Percentiles rank a stretch among this genome's conserved stretches.
Evolutionary conservation across 2,329 filamentous ascomycete species (phyloP).

Genomic region (Bipolaris sorokiniana): DNA sequence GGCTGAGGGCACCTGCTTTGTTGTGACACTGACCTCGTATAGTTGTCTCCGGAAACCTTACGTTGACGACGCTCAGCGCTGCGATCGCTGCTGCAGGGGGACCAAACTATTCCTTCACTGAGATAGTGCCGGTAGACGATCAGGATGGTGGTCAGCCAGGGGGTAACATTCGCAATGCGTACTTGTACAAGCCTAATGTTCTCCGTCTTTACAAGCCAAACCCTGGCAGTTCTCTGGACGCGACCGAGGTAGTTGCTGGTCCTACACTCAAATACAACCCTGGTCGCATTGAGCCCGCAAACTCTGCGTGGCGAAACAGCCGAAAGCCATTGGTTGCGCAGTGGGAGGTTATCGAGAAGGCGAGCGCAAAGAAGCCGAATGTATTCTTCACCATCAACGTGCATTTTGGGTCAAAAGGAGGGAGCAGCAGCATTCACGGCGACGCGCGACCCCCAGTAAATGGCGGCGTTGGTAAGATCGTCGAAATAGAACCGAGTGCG

Average conservation of each 20-base stretch:
- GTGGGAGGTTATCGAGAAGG: conserved; percentile 65
- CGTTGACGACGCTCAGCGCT: conserved; percentile 61
- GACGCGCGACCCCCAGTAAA: conserved; percentile 72
- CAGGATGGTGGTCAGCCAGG: conserved; percentile 70
- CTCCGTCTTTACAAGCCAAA: conserved; percentile 66
- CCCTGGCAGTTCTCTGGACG: conserved; percentile 61
- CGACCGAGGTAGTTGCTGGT: conserved; percentile 63
- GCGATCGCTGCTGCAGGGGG: conserved; percentile 60
- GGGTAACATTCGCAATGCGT: conserved; percentile 74
- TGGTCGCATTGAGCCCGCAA: conserved; percentile 68
- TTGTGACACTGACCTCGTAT: conserved; percentile 10
- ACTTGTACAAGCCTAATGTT: conserved; percentile 68
- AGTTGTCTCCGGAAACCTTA: conserved; percentile 62
- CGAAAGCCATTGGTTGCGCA: conserved; percentile 72
- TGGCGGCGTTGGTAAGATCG: conserved; percentile 56
- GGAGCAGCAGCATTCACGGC: conserved; percentile 68
- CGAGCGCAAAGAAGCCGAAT: conserved; percentile 47
- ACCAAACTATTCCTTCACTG: conserved; percentile 63
- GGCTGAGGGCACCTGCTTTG: neutral
- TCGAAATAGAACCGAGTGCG: neutral
- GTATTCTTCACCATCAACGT: conserved; percentile 74
- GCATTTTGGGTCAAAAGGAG: conserved; percentile 71
- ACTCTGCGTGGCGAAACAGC: conserved; percentile 64
- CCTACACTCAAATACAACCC: conserved; percentile 71
- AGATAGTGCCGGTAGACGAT: conserved; percentile 65